phyloP scores from a whole-genome alignment of 2,329 filamentous ascomycete genomes.

The Fusarium kyushuense region DNA sequence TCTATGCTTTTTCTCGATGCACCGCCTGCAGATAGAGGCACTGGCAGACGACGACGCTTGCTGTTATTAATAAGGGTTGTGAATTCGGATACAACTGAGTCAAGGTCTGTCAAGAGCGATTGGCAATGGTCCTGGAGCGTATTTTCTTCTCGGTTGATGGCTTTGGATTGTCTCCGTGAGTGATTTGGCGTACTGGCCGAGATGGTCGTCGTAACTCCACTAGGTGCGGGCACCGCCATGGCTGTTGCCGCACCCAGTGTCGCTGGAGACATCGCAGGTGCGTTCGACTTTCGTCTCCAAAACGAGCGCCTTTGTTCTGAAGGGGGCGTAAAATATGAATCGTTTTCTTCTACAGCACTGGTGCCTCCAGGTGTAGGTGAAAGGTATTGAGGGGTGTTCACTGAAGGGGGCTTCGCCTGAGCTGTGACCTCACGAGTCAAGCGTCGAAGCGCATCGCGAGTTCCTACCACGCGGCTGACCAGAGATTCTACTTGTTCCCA shows the following conservation, averaged over 20 bases:
- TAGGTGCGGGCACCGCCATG: conserved; percentile 58
- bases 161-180: conserved; percentile 54
- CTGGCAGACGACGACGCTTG: conserved; percentile 77
- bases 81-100: conserved; percentile 86
- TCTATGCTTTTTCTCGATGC: conserved; percentile 76
- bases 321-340: conserved; percentile 64
- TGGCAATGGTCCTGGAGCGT: conserved; percentile 85
- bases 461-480: conserved; percentile 87
- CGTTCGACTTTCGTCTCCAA: conserved; percentile 89
- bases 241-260: conserved; percentile 55
- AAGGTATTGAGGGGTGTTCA: conserved; percentile 51
- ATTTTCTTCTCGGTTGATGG: conserved; percentile 65
- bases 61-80: conserved; percentile 80
- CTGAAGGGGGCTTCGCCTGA: conserved; percentile 49
- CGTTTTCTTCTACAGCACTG: conserved; percentile 63
- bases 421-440: conserved; percentile 86
- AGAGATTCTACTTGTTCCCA: conserved; percentile 90
- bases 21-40: conserved; percentile 61
- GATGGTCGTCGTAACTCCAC: conserved; percentile 49
- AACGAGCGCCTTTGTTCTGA: conserved; percentile 73
- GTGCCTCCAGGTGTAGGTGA: conserved; percentile 59
- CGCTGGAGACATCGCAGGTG: conserved; percentile 57
- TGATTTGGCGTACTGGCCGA: conserved; percentile 51
- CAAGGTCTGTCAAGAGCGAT: conserved; percentile 84
- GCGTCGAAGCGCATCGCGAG: conserved; percentile 86